These are phyloP conservation scores for Trichoderma hamatum DNA, from an alignment of 2,329 filamentous ascomycete species.

Conservation along the genomic window DNA sequence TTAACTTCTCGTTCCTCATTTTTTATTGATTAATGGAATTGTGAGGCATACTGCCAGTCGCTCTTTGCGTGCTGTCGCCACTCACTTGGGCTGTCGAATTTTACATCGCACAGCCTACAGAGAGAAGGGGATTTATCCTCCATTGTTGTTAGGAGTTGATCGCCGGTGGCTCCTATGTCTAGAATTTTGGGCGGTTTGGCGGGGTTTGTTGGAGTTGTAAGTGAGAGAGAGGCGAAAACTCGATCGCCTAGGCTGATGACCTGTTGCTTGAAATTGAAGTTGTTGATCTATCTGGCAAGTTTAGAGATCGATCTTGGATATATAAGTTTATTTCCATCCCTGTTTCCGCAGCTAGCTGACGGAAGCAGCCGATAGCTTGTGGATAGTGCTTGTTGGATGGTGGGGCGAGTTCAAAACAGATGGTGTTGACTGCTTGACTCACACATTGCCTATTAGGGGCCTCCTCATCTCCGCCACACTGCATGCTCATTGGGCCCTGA, in stretches of 20 bases:
- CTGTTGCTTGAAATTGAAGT: background rate
- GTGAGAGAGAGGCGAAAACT: background rate
- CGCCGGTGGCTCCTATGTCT: background rate
- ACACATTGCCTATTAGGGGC: conserved; percentile 4
- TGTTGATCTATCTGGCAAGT: background rate
- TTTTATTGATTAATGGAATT: background rate
- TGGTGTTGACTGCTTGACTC: conserved; percentile 19
- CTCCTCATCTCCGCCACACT: background rate
- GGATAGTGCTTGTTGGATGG: background rate
- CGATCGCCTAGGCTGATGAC: background rate
- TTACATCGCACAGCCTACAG: conserved; percentile 32
- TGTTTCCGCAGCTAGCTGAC: background rate
- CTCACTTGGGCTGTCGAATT: conserved; percentile 27
- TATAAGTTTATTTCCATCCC: background rate
- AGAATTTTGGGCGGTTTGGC: conserved; percentile 16
- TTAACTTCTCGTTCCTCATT: background rate
- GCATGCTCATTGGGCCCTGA: background rate
- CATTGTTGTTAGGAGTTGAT: conserved; percentile 7
- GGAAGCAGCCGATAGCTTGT: background rate
- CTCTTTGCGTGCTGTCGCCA: conserved; percentile 35
- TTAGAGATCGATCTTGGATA: background rate
- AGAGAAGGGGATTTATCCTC: conserved; percentile 29
- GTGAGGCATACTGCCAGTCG: conserved; percentile 32
- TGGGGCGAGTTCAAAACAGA: background rate
- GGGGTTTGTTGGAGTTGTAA: background rate